phyloP scores from a whole-genome alignment of 306 rosid species.

The Morella rubra region DNA sequence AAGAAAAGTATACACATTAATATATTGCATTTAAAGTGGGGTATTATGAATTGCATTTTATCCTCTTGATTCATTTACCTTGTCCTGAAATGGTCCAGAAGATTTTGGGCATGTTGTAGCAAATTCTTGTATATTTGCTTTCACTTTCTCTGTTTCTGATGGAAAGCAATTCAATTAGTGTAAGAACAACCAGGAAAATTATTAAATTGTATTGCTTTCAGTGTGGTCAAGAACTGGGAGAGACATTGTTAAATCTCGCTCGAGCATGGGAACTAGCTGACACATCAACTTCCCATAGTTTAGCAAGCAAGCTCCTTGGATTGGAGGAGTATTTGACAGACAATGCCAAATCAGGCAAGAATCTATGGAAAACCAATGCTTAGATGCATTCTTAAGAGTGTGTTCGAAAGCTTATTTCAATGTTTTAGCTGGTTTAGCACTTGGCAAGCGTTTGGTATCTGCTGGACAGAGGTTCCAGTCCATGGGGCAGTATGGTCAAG shows the following conservation, averaged over 20 bases:
- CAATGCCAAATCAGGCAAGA: constrained; percentile 75
- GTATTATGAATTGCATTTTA: no score
- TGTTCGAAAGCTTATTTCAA: constrained; percentile 30
- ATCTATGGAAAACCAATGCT: constrained; percentile 11
- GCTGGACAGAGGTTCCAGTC: constrained; percentile 91
- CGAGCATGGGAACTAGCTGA: constrained; percentile 91
- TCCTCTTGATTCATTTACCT: no score
- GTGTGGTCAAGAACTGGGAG: constrained; percentile 92
- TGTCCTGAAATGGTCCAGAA: not conserved
- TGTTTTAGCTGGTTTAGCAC: constrained; percentile 50
- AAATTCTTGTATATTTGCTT: not conserved
- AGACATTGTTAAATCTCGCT: constrained; percentile 73
- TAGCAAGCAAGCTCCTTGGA: constrained; percentile 62
- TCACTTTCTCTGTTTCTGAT: constrained; percentile 10
- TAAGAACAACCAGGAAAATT: constrained; percentile 8
- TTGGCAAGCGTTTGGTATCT: constrained; percentile 80
- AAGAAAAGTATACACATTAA: no score
- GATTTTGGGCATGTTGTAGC: not conserved
- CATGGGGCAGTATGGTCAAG: constrained; percentile 94
- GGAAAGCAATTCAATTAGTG: constrained; percentile 4
- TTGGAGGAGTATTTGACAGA: constrained; percentile 56
- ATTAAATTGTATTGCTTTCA: constrained; percentile 29
- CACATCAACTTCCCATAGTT: constrained; percentile 62
- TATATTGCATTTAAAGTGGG: not conserved
- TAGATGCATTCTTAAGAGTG: constrained; percentile 21